phyloP scores from a whole-genome alignment of 2,329 filamentous ascomycete species.

The Canariomyces notabilis region DNA sequence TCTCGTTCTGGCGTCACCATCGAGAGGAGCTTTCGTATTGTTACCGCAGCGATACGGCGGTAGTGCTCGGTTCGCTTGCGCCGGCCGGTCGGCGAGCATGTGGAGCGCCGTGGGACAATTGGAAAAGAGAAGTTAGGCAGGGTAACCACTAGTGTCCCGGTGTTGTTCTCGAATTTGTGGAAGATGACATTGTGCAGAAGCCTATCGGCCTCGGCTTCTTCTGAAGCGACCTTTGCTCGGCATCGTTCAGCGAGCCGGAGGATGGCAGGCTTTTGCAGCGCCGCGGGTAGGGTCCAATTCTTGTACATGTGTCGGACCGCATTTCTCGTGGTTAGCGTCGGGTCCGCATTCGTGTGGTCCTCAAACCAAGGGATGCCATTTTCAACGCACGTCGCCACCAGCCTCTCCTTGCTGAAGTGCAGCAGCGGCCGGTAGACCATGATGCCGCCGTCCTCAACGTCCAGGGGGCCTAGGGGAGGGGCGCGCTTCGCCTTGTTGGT shows the following conservation, averaged over 20 bases:
- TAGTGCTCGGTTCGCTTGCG: constrained; percentile 32
- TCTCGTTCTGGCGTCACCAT: constrained; percentile 47
- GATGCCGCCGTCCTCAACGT: constrained; percentile 61
- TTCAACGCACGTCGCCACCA: constrained; percentile 71
- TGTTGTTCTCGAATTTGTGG: constrained; percentile 42
- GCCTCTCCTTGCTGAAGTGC: constrained; percentile 62
- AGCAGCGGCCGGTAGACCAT: constrained; percentile 65
- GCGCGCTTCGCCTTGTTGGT: constrained; percentile 11
- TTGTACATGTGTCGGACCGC: constrained; percentile 65
- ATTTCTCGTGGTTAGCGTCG: constrained; percentile 73
- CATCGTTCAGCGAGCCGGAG: constrained; percentile 54
- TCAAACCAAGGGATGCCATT: constrained; percentile 70
- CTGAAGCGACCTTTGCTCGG: constrained; percentile 36
- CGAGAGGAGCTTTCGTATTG: constrained; percentile 44
- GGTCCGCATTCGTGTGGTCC: constrained; percentile 76
- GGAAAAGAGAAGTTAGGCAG: constrained; percentile 35
- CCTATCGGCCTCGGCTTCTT: constrained; percentile 49
- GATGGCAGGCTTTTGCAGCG: constrained; percentile 62
- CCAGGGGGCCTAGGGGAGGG: constrained; percentile 25
- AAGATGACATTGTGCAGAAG: constrained; percentile 49
- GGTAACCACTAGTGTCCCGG: constrained; percentile 43
- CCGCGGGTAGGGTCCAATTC: constrained; percentile 58
- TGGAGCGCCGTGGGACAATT: constrained; percentile 17
- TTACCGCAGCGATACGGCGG: constrained; percentile 41
- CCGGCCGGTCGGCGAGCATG: constrained; percentile 21